A percentile compares a stretch with the other conserved stretches of the same genome.
Conservation (phyloP, 169 alveolate species). For the Eimeria maxima region DNA sequence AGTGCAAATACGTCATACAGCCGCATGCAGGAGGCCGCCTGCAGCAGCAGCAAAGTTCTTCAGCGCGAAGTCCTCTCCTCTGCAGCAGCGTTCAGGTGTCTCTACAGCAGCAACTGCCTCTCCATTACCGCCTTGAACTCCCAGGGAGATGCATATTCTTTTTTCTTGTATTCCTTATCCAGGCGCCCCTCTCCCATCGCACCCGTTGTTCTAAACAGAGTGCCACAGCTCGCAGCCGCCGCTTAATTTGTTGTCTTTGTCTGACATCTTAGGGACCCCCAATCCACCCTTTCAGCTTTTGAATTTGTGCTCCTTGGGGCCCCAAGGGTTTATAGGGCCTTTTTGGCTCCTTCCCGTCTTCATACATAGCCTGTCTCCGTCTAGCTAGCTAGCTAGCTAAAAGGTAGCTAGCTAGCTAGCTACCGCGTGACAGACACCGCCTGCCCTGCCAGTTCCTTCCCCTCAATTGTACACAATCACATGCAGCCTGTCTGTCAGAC, state of each 20-base stretch:
- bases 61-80: neutral
- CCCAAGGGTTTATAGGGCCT: neutral
- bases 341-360: neutral
- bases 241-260: neutral
- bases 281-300: neutral
- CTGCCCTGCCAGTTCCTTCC: slow-evolving; percentile 2
- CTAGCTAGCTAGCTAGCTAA: slow-evolving; percentile 10
- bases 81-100: slow-evolving; percentile 11
- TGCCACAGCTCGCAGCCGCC: neutral
- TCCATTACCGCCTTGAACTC: neutral
- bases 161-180: neutral
- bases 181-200: slow-evolving; percentile 16
- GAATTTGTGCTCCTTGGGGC: neutral
- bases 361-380: neutral
- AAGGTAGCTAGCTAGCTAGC: slow-evolving; percentile 1
- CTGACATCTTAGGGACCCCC: neutral
- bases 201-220: slow-evolving; percentile 12
- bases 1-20: neutral
- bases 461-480: neutral
- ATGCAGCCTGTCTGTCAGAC: slow-evolving; percentile 59
- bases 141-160: neutral
- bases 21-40: neutral
- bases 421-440: neutral
- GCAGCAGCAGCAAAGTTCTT: neutral
- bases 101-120: neutral